phyloP scores from a whole-genome alignment of 306 rosid genomes.

The Leucaena leucocephala region DNA sequence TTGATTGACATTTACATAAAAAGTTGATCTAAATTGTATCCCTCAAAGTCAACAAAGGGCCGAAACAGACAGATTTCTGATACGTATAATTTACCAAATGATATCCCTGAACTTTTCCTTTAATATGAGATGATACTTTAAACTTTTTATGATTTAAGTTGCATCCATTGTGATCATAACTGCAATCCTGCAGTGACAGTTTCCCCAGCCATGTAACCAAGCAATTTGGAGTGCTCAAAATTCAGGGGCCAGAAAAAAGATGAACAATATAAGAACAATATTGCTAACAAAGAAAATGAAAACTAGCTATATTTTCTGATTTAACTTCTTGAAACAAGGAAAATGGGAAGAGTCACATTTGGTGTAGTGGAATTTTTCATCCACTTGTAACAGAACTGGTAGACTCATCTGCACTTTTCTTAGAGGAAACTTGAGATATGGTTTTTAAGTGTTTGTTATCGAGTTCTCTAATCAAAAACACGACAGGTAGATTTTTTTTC shows the following conservation, averaged over 20 bases:
- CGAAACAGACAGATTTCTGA: background rate
- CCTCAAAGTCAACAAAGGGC: background rate
- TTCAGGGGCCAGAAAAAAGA: slow-evolving; percentile 26
- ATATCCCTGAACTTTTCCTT: background rate
- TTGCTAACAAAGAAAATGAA: slow-evolving; percentile 23
- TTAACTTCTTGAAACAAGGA: slow-evolving; percentile 37
- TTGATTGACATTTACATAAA: too few species aligned
- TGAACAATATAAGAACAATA: slow-evolving; percentile 13
- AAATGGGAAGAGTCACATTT: slow-evolving; percentile 36
- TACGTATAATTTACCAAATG: background rate
- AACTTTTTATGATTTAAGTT: background rate
- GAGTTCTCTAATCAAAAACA: background rate
- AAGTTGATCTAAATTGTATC: background rate
- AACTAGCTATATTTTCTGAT: slow-evolving; percentile 34
- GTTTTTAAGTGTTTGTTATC: background rate
- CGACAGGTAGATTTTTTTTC: background rate
- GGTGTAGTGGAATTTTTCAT: slow-evolving; percentile 27
- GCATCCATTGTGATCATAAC: background rate
- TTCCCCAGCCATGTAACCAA: background rate
- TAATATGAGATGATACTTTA: background rate
- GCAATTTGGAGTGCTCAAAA: background rate
- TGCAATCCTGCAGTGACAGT: background rate
- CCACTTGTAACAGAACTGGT: background rate
- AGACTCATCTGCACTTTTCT: background rate
- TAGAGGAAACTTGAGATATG: background rate